Evolutionary conservation across 2,329 filamentous ascomycete genomes (phyloP).

Genomic region (Dothistroma pini): DNA sequence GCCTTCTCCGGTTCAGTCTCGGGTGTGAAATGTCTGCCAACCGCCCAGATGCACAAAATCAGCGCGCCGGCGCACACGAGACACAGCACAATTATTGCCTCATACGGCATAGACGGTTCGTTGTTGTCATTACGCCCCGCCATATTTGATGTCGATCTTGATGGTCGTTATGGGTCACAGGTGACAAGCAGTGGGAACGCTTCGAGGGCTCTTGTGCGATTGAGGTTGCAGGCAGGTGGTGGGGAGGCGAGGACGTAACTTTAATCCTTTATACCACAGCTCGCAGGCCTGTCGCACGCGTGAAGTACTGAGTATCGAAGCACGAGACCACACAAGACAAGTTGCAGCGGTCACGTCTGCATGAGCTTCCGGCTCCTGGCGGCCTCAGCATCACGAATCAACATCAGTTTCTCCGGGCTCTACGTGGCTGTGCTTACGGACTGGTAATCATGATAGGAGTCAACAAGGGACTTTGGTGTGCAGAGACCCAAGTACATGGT

Average conservation of each 20-base stretch:
- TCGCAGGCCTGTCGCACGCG: background rate
- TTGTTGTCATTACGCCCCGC: slow-evolving; percentile 1
- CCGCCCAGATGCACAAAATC: slow-evolving; percentile 20
- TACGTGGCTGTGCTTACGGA: background rate
- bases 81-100: slow-evolving; percentile 24
- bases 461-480: background rate
- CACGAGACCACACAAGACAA: background rate
- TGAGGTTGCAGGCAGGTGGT: background rate
- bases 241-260: background rate
- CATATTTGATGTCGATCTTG: slow-evolving; percentile 2
- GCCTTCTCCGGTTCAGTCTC: slow-evolving; percentile 1
- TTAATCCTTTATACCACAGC: background rate
- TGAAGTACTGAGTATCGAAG: background rate
- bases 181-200: background rate
- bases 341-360: background rate
- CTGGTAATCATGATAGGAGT: background rate
- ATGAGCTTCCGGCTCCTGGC: background rate
- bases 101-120: slow-evolving; percentile 15
- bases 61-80: slow-evolving; percentile 21
- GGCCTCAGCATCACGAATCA: background rate
- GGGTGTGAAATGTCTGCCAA: slow-evolving; percentile 20
- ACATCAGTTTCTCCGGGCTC: background rate
- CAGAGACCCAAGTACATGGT: background rate
- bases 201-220: background rate
- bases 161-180: background rate